Evolutionary conservation across 768 basidiomycete species (phyloP).

Genomic region (Lactarius evosmus): DNA sequence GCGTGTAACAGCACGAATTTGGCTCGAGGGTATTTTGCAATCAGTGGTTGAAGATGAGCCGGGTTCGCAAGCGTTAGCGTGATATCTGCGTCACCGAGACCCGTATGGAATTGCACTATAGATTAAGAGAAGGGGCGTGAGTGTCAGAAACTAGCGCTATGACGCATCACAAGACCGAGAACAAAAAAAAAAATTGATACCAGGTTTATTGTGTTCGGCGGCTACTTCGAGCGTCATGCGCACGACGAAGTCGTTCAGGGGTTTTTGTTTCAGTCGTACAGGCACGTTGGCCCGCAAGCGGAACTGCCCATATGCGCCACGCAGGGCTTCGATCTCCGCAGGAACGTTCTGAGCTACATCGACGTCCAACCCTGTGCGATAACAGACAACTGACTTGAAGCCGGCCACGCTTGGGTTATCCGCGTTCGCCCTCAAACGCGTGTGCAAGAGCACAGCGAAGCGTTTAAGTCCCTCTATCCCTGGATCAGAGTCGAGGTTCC

Average conservation of each 20-base stretch:
- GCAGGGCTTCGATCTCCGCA: conserved; percentile 1
- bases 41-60: conserved; percentile 62
- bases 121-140: neutral
- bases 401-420: conserved; percentile 51
- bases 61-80: conserved; percentile 56
- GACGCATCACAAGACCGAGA: neutral
- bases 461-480: conserved; percentile 3
- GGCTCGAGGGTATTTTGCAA: conserved; percentile 58
- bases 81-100: conserved; percentile 74
- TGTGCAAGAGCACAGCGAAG: conserved; percentile 39
- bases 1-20: conserved; percentile 69
- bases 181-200: conserved; percentile 35
- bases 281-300: conserved; percentile 33
- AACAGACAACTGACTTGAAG: conserved; percentile 77
- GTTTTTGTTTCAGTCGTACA: conserved; percentile 57
- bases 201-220: conserved; percentile 53
- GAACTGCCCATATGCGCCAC: conserved; percentile 27
- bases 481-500: conserved; percentile 13
- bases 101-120: conserved; percentile 81
- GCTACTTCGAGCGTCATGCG: conserved; percentile 52
- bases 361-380: conserved; percentile 71
- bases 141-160: neutral
- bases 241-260: conserved; percentile 66
- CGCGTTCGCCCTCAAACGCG: conserved; percentile 40
- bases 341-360: conserved; percentile 32